Percentiles rank a stretch among this genome's conserved stretches.
Evolutionary conservation across 257 asterid genomes (phyloP).

Genomic region (Ajuga chamaepitys): DNA sequence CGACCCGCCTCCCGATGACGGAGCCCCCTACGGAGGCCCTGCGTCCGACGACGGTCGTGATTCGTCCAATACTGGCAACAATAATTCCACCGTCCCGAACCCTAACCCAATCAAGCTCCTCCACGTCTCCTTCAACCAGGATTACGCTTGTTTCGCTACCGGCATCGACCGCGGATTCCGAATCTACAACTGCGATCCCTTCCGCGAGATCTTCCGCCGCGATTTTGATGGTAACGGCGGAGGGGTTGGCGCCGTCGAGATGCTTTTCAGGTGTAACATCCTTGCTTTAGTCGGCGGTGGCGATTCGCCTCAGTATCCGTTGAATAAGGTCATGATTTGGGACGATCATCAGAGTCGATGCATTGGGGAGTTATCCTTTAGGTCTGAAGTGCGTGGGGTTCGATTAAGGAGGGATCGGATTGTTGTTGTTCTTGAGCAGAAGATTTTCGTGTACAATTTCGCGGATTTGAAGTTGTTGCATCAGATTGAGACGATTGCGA

Average conservation of each 20-base stretch:
- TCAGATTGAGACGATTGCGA: slow-evolving; percentile 79
- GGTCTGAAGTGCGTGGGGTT: slow-evolving; percentile 85
- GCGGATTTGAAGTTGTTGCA: slow-evolving; percentile 75
- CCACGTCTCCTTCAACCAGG: slow-evolving; percentile 88
- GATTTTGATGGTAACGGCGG: slow-evolving; percentile 57
- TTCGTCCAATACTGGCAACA: background rate
- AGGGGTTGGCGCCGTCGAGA: slow-evolving; percentile 74
- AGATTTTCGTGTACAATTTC: slow-evolving; percentile 75
- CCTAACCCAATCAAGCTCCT: slow-evolving; percentile 40
- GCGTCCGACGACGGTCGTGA: slow-evolving; percentile 10
- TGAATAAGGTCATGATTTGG: slow-evolving; percentile 93
- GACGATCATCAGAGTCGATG: slow-evolving; percentile 81
- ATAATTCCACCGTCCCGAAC: slow-evolving; percentile 11
- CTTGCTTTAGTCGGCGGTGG: slow-evolving; percentile 85
- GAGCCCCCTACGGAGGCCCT: slow-evolving; percentile 15
- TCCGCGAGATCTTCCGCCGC: slow-evolving; percentile 77
- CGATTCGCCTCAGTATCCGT: slow-evolving; percentile 66
- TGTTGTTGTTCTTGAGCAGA: slow-evolving; percentile 64
- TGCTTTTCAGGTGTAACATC: slow-evolving; percentile 84
- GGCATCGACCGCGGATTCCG: slow-evolving; percentile 83
- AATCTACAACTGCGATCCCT: slow-evolving; percentile 79
- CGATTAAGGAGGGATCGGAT: slow-evolving; percentile 70
- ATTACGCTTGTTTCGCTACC: slow-evolving; percentile 71
- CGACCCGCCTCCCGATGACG: slow-evolving; percentile 29
- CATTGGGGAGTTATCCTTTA: slow-evolving; percentile 72